Evolutionary conservation across 805 yeast species (phyloP).

Genomic region (Wickerhamomyces ciferrii): DNA sequence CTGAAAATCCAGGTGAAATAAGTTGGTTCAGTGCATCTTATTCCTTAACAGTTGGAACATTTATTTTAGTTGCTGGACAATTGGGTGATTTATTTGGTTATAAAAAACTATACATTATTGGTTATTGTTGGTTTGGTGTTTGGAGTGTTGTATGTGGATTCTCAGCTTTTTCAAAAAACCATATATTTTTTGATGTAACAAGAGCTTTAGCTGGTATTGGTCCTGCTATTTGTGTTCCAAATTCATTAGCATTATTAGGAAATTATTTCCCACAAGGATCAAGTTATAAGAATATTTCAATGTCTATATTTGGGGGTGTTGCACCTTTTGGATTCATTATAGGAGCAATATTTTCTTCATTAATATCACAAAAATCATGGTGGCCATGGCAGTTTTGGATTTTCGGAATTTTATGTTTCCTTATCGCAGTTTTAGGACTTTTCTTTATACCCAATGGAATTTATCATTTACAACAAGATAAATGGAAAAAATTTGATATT

Average conservation of each 20-base stretch:
- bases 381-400: conserved; percentile 46
- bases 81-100: conserved; percentile 66
- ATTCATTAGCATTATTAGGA: conserved; percentile 48
- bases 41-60: conserved; percentile 61
- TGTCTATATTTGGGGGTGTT: conserved; percentile 52
- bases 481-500: conserved; percentile 27
- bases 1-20: conserved; percentile 26
- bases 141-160: conserved; percentile 58
- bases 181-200: conserved; percentile 39
- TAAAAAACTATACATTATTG: conserved; percentile 40
- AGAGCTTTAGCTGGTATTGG: conserved; percentile 56
- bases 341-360: conserved; percentile 48
- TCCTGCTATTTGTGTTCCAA: conserved; percentile 47
- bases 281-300: conserved; percentile 44
- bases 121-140: conserved; percentile 46
- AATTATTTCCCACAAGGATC: conserved; percentile 38
- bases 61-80: conserved; percentile 57
- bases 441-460: conserved; percentile 24
- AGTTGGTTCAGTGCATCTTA: conserved; percentile 65
- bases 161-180: conserved; percentile 39
- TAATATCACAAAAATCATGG: conserved; percentile 38
- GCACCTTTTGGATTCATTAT: conserved; percentile 60
- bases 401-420: conserved; percentile 15
- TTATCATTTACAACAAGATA: conserved; percentile 8
- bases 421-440: conserved; percentile 12